phyloP scores from a whole-genome alignment of 2,329 filamentous ascomycete genomes.

The Phialemoniopsis sp. region DNA sequence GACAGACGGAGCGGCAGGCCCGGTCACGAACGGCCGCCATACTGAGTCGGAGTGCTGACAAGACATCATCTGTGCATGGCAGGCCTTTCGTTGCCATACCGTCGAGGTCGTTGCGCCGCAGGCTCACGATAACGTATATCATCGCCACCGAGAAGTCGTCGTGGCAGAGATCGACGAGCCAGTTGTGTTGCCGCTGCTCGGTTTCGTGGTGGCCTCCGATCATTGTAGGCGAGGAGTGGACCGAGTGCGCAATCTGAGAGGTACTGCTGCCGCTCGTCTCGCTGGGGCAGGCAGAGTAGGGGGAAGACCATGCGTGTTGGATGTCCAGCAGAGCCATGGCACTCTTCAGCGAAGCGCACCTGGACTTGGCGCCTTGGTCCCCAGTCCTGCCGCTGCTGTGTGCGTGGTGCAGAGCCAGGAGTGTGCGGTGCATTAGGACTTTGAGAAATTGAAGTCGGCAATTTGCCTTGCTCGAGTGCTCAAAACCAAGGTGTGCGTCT shows the following conservation, averaged over 20 bases:
- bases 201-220: not conserved
- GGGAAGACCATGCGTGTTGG: conserved; percentile 11
- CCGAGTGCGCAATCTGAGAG: not conserved
- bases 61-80: not conserved
- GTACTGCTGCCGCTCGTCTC: conserved; percentile 1
- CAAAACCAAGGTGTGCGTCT: not conserved
- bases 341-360: conserved; percentile 9
- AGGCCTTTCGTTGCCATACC: not conserved
- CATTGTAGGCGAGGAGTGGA: conserved; percentile 1
- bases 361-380: conserved; percentile 4
- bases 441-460: conserved; percentile 12
- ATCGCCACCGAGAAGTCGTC: conserved; percentile 17
- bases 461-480: not conserved
- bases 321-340: conserved; percentile 13
- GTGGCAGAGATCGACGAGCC: conserved; percentile 17
- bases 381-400: conserved; percentile 20
- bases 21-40: conserved; percentile 10
- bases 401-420: conserved; percentile 16
- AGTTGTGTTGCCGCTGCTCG: conserved; percentile 1
- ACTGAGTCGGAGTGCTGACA: not conserved
- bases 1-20: conserved; percentile 13
- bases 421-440: conserved; percentile 13
- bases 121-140: conserved; percentile 10
- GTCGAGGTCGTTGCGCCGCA: conserved; percentile 9
- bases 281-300: not conserved